phyloP scores from a whole-genome alignment of 352 stramenopile species.

The Stephanocyclus meneghinianus region DNA sequence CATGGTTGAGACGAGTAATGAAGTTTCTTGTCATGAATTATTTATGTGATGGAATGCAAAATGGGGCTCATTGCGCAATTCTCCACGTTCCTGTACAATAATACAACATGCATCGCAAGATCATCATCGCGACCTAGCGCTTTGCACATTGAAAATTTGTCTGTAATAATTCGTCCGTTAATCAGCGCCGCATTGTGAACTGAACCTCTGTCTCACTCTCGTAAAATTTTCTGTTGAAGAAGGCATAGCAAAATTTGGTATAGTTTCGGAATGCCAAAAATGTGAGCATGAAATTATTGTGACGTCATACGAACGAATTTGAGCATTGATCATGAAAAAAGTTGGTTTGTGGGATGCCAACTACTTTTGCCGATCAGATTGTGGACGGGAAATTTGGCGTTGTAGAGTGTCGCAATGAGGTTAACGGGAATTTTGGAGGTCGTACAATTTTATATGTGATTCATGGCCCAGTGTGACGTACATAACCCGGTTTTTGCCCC shows the following conservation, averaged over 20 bases:
- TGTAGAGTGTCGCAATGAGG: too few species aligned
- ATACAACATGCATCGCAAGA: not conserved
- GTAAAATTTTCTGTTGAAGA: slow-evolving; percentile 3
- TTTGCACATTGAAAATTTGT: too few species aligned
- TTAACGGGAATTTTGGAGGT: too few species aligned
- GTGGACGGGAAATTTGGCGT: not conserved
- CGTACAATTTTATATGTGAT: too few species aligned
- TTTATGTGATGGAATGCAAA: too few species aligned
- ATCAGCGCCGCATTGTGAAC: not conserved
- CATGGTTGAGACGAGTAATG: not conserved
- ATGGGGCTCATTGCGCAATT: slow-evolving; percentile 6
- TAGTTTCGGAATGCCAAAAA: not conserved
- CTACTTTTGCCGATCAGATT: not conserved
- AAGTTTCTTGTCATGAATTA: too few species aligned
- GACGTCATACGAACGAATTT: slow-evolving; percentile 3
- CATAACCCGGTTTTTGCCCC: too few species aligned
- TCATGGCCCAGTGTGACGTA: too few species aligned
- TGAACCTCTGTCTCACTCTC: not conserved
- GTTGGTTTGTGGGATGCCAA: not conserved
- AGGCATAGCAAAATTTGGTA: slow-evolving; percentile 11
- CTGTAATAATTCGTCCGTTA: not conserved
- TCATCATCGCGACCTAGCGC: not conserved
- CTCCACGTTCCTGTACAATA: not conserved
- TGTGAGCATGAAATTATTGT: slow-evolving; percentile 2
- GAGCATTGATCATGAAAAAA: not conserved